Base-by-base conservation (phyloP, 345 rosid genomes). In the Adansonia digitata region DNA sequence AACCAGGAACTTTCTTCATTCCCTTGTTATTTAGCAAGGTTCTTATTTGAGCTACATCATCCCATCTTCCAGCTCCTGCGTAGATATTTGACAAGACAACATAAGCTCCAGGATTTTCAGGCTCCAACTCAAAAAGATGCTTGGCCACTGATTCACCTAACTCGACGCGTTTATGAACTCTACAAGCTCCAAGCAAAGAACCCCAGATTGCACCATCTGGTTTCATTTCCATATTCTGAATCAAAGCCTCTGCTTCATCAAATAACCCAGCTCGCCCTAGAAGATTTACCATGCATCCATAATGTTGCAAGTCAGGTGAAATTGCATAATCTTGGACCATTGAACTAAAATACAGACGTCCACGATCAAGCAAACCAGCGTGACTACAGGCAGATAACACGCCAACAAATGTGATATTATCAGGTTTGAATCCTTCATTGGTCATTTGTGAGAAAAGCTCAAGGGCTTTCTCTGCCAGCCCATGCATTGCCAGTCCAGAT, bases 161-260 rank as follows among this genome's bases (percentile, higher is more conserved):
- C 49, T 91, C 82, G 11, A 90, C 75, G 3, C 76, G 81, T 61
- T 83, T 77, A 59, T 91, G 94, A 69, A 71, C 79, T 76, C 86
- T 81, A 81, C 94, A 91, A 48, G 92, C 91, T 75, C 86, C 89
- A 60, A 91, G 92, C 61, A 89, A 78, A 48, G 94, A 91, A 73
- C 93, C 87, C 93, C 97, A 93, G 24, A 90, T 88, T 61, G 91
- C 89, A 56, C 82, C 91, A 84, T 90, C 95, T 0, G 92, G 92
- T 24, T 86, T 78, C 82, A 88, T 79, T 77, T 77, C 77, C 98
- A 89, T 89, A 5, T 60, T 77, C 34, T 75, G 75, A 57, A 89
- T 81, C 72, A 88, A 31, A 40, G 82, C 79, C 79, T 86, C 87
- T 1, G 84, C 92, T 80, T 91, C 97, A 72, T 83, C 87, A 62